Conservation (phyloP, 176 grass and related monocot genomes). For the Eleusine coracana region DNA sequence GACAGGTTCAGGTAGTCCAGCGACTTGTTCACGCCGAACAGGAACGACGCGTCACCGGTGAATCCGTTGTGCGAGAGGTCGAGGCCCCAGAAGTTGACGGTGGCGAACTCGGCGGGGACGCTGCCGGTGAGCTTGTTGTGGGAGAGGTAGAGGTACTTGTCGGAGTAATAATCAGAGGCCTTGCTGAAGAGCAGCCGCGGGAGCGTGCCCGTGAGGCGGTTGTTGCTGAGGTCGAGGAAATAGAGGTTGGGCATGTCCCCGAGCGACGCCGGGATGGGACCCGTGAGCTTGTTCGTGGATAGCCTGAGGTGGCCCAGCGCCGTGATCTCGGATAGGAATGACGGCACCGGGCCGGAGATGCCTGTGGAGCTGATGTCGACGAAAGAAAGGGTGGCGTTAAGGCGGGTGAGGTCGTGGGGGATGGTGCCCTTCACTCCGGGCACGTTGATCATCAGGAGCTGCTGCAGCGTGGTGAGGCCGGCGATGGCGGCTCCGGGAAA, state of each 20-base stretch:
- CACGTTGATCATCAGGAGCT: constrained; percentile 45
- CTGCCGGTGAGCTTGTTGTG: constrained; percentile 63
- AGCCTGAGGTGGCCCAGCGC: too few species aligned
- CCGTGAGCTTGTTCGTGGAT: constrained; percentile 28
- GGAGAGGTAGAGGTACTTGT: constrained; percentile 48
- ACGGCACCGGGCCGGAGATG: constrained; percentile 24
- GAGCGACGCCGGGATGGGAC: constrained; percentile 53
- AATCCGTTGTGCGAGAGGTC: constrained; percentile 73
- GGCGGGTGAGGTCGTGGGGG: constrained; percentile 30
- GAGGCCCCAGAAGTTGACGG: constrained; percentile 21
- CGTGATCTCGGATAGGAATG: too few species aligned
- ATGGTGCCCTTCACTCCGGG: constrained; percentile 53
- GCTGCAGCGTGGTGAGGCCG: constrained; percentile 45
- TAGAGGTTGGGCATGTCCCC: neutral
- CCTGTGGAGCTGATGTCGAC: constrained; percentile 55
- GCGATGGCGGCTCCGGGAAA: constrained; percentile 67
- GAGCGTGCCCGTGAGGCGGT: too few species aligned
- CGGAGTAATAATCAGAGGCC: neutral
- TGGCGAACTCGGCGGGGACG: constrained; percentile 49
- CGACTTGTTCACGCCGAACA: constrained; percentile 48
- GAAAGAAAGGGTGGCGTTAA: too few species aligned
- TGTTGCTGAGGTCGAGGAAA: too few species aligned
- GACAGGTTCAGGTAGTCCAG: constrained; percentile 55
- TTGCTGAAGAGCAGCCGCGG: too few species aligned
- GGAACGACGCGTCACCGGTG: constrained; percentile 40